Percentiles rank a stretch among this genome's conserved stretches.
Evolutionary conservation across 768 basidiomycete species (phyloP).

Genomic region (Kwoniella bestiolae): DNA sequence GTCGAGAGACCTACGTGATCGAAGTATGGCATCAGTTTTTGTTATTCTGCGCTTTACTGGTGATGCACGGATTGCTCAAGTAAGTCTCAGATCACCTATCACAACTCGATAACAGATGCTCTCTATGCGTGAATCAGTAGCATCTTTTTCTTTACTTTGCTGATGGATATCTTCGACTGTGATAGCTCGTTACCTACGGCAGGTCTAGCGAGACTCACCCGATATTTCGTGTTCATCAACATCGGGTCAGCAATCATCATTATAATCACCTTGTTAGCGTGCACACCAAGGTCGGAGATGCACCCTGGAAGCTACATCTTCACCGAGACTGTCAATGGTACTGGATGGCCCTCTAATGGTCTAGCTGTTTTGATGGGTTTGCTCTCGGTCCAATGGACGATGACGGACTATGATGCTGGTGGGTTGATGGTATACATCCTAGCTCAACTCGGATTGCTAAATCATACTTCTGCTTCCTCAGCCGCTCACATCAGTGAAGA

Average conservation of each 20-base stretch:
- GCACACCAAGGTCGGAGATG: conserved; percentile 68
- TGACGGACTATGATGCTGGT: conserved; percentile 49
- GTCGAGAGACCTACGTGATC: conserved; percentile 65
- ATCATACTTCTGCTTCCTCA: conserved; percentile 37
- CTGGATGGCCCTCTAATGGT: conserved; percentile 76
- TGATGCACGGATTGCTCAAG: conserved; percentile 73
- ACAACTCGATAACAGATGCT: no score
- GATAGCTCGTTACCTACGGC: conserved; percentile 63
- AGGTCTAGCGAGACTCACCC: conserved; percentile 73
- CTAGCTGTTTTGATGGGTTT: conserved; percentile 83
- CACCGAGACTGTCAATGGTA: conserved; percentile 72
- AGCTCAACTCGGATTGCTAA: not conserved
- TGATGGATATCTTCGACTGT: not conserved
- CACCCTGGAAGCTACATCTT: conserved; percentile 80
- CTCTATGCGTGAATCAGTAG: no score
- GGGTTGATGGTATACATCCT: not conserved
- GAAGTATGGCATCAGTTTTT: conserved; percentile 76
- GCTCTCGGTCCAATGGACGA: conserved; percentile 78
- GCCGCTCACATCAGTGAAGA: conserved; percentile 60
- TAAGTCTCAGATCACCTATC: no score
- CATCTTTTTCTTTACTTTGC: no score
- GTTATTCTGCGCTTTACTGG: conserved; percentile 73
- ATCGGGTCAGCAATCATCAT: conserved; percentile 80
- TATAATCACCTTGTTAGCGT: conserved; percentile 80
- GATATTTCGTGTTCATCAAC: conserved; percentile 74